Conservation (phyloP, 495 filamentous ascomycete genomes). For the Podospora anserina region DNA sequence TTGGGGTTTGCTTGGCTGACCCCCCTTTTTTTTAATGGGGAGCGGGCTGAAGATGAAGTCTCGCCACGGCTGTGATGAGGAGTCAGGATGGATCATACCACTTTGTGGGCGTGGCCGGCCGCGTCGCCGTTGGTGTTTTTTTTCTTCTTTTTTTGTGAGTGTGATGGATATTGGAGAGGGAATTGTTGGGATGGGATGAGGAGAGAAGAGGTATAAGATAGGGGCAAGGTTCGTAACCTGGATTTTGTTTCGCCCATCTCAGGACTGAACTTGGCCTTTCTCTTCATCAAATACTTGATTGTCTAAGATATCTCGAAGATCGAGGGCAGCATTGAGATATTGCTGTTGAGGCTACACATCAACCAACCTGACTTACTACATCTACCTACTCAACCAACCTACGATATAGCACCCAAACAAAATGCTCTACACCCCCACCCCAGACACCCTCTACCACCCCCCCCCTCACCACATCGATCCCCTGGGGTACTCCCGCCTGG, state of each 20-base stretch:
- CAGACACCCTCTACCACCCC: slow-evolving; percentile 26
- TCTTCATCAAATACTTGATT: neutral
- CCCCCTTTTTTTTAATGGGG: neutral
- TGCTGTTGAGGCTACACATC: neutral
- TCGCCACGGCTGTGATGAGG: neutral
- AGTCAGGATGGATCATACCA: neutral
- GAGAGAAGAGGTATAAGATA: neutral
- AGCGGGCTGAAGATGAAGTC: neutral
- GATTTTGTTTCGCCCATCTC: neutral
- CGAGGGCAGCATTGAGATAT: neutral
- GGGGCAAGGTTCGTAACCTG: neutral
- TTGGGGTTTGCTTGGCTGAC: neutral
- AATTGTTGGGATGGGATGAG: neutral
- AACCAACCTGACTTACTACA: neutral
- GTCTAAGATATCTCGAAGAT: neutral
- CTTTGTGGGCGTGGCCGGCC: neutral
- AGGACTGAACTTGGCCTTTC: neutral
- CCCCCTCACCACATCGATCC: slow-evolving; percentile 22
- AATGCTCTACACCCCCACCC: slow-evolving; percentile 29
- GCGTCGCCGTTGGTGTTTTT: too few relatives aligned
- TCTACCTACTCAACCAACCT: neutral
- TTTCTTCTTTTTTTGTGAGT: neutral
- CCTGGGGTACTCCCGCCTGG: slow-evolving; percentile 31
- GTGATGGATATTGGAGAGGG: neutral
- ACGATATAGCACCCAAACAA: neutral